A percentile compares a stretch with the other conserved stretches of the same genome.
These are phyloP conservation scores for Orbilia javanica DNA, from an alignment of 2,329 filamentous ascomycete genomes.

Conservation along the genomic window DNA sequence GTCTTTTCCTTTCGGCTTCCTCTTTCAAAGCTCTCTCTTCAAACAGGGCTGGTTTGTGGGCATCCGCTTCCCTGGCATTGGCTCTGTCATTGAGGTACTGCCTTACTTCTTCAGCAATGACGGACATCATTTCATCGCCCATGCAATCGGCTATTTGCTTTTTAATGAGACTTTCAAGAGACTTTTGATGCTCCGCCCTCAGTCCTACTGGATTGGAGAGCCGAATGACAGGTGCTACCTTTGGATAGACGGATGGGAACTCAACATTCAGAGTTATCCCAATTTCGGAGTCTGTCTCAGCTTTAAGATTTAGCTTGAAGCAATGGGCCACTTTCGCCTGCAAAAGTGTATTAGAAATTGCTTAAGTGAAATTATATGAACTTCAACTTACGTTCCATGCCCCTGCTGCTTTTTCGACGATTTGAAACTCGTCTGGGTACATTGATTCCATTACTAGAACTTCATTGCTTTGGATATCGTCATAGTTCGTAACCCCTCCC, in stretches of 20 bases:
- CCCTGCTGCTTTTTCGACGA: constrained; percentile 72
- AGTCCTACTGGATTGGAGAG: constrained; percentile 39
- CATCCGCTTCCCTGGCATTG: constrained; percentile 78
- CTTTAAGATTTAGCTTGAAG: constrained; percentile 83
- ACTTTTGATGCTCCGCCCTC: constrained; percentile 32
- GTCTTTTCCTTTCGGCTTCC: constrained; percentile 73
- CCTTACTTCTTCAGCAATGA: constrained; percentile 72
- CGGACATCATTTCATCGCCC: constrained; percentile 76
- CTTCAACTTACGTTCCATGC: constrained; percentile 82
- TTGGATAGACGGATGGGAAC: constrained; percentile 91
- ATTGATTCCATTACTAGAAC: constrained; percentile 87
- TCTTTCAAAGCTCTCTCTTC: constrained; percentile 89
- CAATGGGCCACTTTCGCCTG: constrained; percentile 64
- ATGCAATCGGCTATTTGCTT: constrained; percentile 76
- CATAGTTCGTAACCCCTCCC: constrained; percentile 72
- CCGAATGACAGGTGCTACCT: constrained; percentile 77
- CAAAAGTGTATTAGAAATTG: constrained; percentile 41
- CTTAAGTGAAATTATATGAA: constrained; percentile 1
- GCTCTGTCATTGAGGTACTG: constrained; percentile 88
- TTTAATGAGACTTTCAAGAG: constrained; percentile 76
- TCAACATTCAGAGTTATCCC: constrained; percentile 80
- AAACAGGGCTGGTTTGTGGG: constrained; percentile 84
- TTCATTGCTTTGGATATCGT: constrained; percentile 88
- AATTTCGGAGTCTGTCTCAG: constrained; percentile 67
- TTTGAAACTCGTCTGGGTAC: constrained; percentile 87